phyloP scores from a whole-genome alignment of 2,329 filamentous ascomycete genomes.

The Colletotrichum viniferum region DNA sequence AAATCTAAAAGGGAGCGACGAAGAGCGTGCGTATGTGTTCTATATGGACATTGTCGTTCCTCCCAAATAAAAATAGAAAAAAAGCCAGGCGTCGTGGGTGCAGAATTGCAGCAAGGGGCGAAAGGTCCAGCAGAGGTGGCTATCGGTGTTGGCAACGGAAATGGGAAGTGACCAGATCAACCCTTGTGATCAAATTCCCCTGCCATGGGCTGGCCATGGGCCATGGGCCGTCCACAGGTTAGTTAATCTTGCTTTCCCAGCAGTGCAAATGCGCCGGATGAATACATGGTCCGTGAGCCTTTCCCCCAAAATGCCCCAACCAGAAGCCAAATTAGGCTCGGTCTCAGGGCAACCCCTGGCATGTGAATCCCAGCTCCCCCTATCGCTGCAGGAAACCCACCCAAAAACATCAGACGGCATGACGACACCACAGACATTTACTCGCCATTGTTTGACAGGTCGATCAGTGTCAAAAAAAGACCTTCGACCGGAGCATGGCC shows the following conservation, averaged over 20 bases:
- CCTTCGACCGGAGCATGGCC: background rate
- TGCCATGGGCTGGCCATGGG: constrained; percentile 6
- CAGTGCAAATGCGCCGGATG: constrained; percentile 17
- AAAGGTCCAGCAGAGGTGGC: background rate
- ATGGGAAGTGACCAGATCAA: constrained; percentile 20
- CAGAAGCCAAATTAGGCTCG: background rate
- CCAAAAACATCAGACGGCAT: constrained; percentile 11
- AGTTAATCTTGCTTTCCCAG: constrained; percentile 17
- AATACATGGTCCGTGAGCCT: constrained; percentile 13
- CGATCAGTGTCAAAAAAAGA: background rate
- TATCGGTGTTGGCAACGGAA: constrained; percentile 3
- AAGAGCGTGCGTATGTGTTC: background rate
- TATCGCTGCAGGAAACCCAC: background rate
- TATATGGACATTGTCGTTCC: constrained; percentile 17
- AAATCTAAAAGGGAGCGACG: background rate
- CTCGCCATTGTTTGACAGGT: background rate
- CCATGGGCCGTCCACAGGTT: background rate
- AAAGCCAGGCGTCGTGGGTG: background rate
- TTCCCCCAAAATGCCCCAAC: background rate
- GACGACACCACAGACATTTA: background rate
- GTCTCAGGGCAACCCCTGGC: constrained; percentile 20
- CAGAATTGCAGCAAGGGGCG: constrained; percentile 6
- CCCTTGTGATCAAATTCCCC: constrained; percentile 19
- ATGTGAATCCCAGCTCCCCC: constrained; percentile 10
- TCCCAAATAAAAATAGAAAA: background rate